phyloP scores from a whole-genome alignment of 768 basidiomycete genomes.

The Candolleomyces efflorescens region DNA sequence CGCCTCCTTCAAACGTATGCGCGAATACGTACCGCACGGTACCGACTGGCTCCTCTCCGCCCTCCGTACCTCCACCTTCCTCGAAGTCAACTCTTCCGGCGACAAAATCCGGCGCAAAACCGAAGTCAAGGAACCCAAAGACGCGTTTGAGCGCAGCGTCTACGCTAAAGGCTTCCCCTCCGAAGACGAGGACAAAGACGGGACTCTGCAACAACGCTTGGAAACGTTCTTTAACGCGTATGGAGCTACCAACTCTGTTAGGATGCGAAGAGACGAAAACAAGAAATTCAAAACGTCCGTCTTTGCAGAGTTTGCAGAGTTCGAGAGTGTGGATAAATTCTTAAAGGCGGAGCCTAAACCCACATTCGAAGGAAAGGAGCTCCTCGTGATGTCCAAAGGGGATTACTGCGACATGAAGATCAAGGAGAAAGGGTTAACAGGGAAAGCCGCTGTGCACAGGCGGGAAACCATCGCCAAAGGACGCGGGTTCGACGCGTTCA shows the following conservation, averaged over 20 bases:
- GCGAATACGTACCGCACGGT: conserved; percentile 58
- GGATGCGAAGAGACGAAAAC: conserved; percentile 81
- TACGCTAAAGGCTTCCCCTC: conserved; percentile 94
- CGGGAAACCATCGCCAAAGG: conserved; percentile 48
- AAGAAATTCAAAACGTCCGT: conserved; percentile 95
- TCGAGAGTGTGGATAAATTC: conserved; percentile 66
- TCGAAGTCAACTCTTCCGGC: conserved; percentile 74
- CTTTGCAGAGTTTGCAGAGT: conserved; percentile 85
- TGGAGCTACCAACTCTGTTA: conserved; percentile 74
- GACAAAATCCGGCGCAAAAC: conserved; percentile 70
- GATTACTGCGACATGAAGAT: conserved; percentile 96
- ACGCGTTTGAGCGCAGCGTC: conserved; percentile 76
- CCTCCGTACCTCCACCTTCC: conserved; percentile 46
- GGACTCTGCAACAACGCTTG: conserved; percentile 63
- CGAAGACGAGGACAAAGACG: conserved; percentile 47
- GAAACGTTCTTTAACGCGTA: conserved; percentile 80
- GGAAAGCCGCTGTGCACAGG: conserved; percentile 60
- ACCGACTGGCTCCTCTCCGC: conserved; percentile 66
- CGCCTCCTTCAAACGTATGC: conserved; percentile 94
- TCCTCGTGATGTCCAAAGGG: conserved; percentile 79
- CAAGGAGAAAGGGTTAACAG: conserved; percentile 85
- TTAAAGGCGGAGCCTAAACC: conserved; percentile 80
- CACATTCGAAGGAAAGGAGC: conserved; percentile 67
- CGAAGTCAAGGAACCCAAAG: conserved; percentile 75
- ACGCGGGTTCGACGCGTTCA: conserved; percentile 78